These are phyloP conservation scores for Cornus kousa DNA, from an alignment of 148 eudicot genomes.

Conservation along the genomic window DNA sequence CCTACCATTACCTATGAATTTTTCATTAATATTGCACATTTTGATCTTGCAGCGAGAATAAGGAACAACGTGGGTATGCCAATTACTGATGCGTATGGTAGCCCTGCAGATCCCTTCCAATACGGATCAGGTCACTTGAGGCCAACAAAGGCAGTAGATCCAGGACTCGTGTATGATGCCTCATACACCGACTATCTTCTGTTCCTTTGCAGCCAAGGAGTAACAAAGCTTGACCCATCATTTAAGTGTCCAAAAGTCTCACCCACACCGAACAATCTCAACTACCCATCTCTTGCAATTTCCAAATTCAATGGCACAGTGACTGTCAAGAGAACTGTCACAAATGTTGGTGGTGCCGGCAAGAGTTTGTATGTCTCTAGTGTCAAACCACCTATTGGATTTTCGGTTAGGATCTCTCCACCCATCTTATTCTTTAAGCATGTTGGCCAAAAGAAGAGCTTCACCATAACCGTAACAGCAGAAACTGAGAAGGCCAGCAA, in stretches of 20 bases:
- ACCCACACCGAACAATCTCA: constrained; percentile 44
- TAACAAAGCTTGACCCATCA: constrained; percentile 31
- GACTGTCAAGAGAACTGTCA: constrained; percentile 53
- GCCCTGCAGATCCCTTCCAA: constrained; percentile 68
- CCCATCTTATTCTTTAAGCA: constrained; percentile 39
- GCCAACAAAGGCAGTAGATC: constrained; percentile 80
- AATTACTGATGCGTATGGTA: constrained; percentile 57
- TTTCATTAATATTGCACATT: not conserved
- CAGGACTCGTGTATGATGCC: constrained; percentile 85
- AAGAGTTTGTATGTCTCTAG: constrained; percentile 45
- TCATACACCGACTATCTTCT: constrained; percentile 71
- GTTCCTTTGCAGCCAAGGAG: constrained; percentile 56
- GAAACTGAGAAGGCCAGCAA: not conserved
- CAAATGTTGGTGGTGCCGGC: constrained; percentile 53
- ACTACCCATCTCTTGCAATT: constrained; percentile 72
- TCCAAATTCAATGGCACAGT: constrained; percentile 46
- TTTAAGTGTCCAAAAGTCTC: constrained; percentile 57
- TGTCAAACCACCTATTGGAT: constrained; percentile 55
- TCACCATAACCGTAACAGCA: constrained; percentile 51
- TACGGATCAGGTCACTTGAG: constrained; percentile 80
- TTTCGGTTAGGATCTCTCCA: constrained; percentile 50
- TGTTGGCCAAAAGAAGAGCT: constrained; percentile 57
- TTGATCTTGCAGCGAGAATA: constrained; percentile 52
- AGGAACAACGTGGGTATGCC: constrained; percentile 43
- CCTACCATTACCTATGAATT: not conserved